Evolutionary conservation across 306 rosid species (phyloP), one percentile per base, ranked within the genome.

Genomic region (Castanea mollissima): DNA sequence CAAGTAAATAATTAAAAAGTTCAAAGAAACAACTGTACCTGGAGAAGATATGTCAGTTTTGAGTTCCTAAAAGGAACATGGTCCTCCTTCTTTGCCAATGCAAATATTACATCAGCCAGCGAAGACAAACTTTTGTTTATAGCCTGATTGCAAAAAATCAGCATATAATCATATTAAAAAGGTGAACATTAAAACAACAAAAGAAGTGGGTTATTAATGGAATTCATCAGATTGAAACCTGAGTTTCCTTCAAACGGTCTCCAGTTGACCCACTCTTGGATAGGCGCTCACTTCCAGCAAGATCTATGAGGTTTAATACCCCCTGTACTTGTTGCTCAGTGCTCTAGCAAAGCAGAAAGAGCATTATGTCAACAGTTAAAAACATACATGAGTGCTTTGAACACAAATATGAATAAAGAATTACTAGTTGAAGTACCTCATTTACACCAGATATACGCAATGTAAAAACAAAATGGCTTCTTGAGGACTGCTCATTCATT

Each of bases 241-340:
- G 99, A 60, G 99, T 89, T 85, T 96, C 99, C 94, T 91, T 96
- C 80, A 96, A 87, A 67, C 99, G 92, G 18, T 96, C 98, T 74
- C 98, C 99, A 0, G 97, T 91, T 76, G 99, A 89, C 52, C 98
- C 98, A 82, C 99, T 95, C 81, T 81, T 93, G 25, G 98, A 95
- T 8, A 95, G 87, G 77, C 99, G 87, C 79, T 95, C 98, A 86
- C 99, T 95, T 76, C 99, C 98, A 23, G 99, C 99, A 74, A 95
- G 89, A 77, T 95, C 99, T 74, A 95, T 91, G 58, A 95, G 91
- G 78, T 95, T 95, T 72, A 95, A 79, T 69, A 95, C 94, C 77
- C 99, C 98, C 60, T 93, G 99, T 49, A 95, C 98, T 89, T 93
- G 98, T 86, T 95, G 97, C 69, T 90, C 98, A 67, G 99, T 95